Base-by-base conservation (phyloP, 257 asterid species). In the Agastache rugosa region DNA sequence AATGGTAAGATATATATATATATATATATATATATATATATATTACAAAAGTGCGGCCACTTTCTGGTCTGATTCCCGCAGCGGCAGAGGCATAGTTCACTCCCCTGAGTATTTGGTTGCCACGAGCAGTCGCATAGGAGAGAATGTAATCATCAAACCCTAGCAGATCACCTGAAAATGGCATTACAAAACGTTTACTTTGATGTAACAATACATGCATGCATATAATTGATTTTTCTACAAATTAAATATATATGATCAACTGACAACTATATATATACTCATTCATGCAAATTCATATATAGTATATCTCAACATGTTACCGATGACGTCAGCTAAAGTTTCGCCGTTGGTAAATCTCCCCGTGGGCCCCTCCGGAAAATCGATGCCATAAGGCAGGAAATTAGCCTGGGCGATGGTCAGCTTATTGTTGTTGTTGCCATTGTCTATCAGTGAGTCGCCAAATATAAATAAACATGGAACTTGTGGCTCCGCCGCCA, bases 81-180 rank as follows among this genome's bases (percentile, higher is more conserved):
- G 93, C 97, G 10, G 97, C 96, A 12, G 96, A 91, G 5, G 97
- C 97, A 27, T 84, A 91, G 72, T 91, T 91, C 6, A 89, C 90
- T 67, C 97, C 97, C 63, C 78, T 63, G 8, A 89, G 86, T 71
- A 91, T 83, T 45, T 84, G 82, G 61, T 73, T 79, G 14, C 91
- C 92, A 0, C 84, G 83, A 17, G 90, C 93, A 20, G 15, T 75
- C 0, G 91, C 72, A 62, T 86, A 91, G 0, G 97, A 82, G 2
- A 87, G 91, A 61, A 87, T 89, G 10, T 81, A 82, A 53, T 78
- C 79, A 7, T 85, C 84, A 67, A 91, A 88, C 0, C 96, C 97
- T 76, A 91, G 66, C 22, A 84, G 83, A 76, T 89, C 89, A 44
- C 90, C 97, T 91, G 87, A 54, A 65, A 15, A 1, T 9, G 12